Evolutionary conservation across 2,329 filamentous ascomycete genomes (phyloP).

Genomic region (Verticillium dahliae): DNA sequence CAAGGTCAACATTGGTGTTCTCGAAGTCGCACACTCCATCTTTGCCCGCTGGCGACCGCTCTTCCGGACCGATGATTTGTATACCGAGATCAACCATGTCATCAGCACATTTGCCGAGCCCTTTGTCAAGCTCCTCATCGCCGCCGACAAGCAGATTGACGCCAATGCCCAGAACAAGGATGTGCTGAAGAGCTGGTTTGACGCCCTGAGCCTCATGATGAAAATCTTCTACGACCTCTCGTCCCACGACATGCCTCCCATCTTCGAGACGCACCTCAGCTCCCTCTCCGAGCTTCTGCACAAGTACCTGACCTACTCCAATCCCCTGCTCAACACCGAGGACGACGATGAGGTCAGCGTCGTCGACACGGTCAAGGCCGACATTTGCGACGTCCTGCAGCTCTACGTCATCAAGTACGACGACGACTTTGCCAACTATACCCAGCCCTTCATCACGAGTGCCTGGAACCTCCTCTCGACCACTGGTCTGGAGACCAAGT

Average conservation of each 20-base stretch:
- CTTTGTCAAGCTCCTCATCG: slow-evolving; percentile 73
- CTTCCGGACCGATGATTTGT: slow-evolving; percentile 87
- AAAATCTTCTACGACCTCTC: slow-evolving; percentile 95
- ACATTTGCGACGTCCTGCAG: slow-evolving; percentile 85
- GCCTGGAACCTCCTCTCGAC: slow-evolving; percentile 89
- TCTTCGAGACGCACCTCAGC: slow-evolving; percentile 83
- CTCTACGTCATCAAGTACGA: slow-evolving; percentile 93
- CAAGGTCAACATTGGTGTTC: slow-evolving; percentile 83
- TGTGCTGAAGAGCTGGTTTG: slow-evolving; percentile 70
- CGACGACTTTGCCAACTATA: slow-evolving; percentile 79
- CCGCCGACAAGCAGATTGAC: slow-evolving; percentile 65
- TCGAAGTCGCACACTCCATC: slow-evolving; percentile 97
- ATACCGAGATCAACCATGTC: slow-evolving; percentile 94
- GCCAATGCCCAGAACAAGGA: slow-evolving; percentile 70
- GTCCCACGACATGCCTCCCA: slow-evolving; percentile 91
- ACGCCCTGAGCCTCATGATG: slow-evolving; percentile 79
- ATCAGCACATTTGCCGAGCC: slow-evolving; percentile 76
- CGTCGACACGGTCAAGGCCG: slow-evolving; percentile 81
- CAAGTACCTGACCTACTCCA: slow-evolving; percentile 90
- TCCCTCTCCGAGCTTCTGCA: slow-evolving; percentile 74
- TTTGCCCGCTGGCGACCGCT: slow-evolving; percentile 94
- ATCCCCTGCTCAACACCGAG: slow-evolving; percentile 72
- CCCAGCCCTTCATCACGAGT: slow-evolving; percentile 78
- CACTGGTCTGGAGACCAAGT: slow-evolving; percentile 82
- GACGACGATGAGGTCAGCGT: slow-evolving; percentile 86